These are phyloP conservation scores for Aspergillus nomiae DNA, from an alignment of 2,329 filamentous ascomycete species.

Conservation along the genomic window DNA sequence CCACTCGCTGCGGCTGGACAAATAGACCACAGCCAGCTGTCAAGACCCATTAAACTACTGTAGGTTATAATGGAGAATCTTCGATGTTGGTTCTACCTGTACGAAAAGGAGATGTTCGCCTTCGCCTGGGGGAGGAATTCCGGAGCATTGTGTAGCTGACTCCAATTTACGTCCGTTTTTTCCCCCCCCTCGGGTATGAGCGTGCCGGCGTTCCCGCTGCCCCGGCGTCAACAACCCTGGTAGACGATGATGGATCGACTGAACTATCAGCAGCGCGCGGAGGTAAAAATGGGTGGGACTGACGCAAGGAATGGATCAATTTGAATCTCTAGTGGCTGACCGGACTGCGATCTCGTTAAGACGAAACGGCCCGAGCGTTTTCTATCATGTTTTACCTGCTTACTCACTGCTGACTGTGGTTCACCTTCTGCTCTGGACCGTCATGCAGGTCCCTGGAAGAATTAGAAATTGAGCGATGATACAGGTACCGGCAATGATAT, in stretches of 20 bases:
- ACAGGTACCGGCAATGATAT: neutral
- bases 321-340: neutral
- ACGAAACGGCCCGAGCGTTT: constrained; percentile 12
- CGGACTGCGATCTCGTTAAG: neutral
- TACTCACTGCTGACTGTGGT: neutral
- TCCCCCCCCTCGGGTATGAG: neutral
- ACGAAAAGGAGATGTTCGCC: neutral
- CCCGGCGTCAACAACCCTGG: neutral
- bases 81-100: neutral
- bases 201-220: neutral
- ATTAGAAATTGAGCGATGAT: neutral
- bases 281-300: neutral
- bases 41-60: constrained; percentile 14
- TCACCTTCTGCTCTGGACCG: neutral
- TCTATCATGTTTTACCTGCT: neutral
- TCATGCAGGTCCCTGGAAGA: neutral
- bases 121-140: neutral
- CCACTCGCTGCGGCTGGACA: constrained; percentile 9
- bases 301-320: constrained; percentile 7
- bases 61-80: neutral
- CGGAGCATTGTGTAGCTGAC: too few species aligned
- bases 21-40: constrained; percentile 20
- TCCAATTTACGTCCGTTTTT: neutral
- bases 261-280: constrained; percentile 3
- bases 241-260: constrained; percentile 9